Base-by-base conservation (phyloP, 345 rosid genomes). In the Isatis tinctoria region DNA sequence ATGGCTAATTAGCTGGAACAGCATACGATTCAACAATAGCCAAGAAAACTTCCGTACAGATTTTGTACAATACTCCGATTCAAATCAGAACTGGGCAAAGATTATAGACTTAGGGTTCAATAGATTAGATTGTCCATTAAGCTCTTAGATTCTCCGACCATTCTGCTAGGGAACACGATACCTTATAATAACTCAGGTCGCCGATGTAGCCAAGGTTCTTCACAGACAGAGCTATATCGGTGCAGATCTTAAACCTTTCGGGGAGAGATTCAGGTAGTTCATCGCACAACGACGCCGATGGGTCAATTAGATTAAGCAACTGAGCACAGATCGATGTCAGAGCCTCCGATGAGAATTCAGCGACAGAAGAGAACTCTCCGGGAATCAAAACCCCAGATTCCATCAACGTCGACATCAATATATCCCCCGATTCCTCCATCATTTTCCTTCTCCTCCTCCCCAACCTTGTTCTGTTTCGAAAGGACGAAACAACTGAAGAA, bases 141-240 rank as follows among this genome's bases (percentile, higher is more conserved):
- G 32, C 4, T 8, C 24, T 57, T 24, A 70, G 20, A 26, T 12
- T 47, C n/a, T 47, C 33, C 2, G 10, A 28, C 16, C 43, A 69
- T 47, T 24, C 2, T 35, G 18, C 10, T 43, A 12, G 56, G 51
- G 52, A 45, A 2, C 4, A 22, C 10, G 40, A 26, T 79, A 90
- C 97, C 98, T 85, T 84, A 44, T 82, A 69, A 76, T 85, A 88
- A 80, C 69, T 86, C 72, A 86, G 32, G 47, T 90, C 97, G 37
- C 83, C 85, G 51, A 79, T 65, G 72, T 82, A 92, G 49, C 97
- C 93, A 35, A 88, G 79, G 58, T 82, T 82, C 77, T 86, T 82
- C 51, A 90, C 59, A 40, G 86, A 82, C 11, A 58, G 75, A 2
- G 91, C 81, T 11, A 92, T 66, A 9, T 86, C 95, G 12, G 83